These are phyloP conservation scores for Capniomyces stellatus DNA, from an alignment of 371 early-diverging fungal genomes.

Conservation along the genomic window DNA sequence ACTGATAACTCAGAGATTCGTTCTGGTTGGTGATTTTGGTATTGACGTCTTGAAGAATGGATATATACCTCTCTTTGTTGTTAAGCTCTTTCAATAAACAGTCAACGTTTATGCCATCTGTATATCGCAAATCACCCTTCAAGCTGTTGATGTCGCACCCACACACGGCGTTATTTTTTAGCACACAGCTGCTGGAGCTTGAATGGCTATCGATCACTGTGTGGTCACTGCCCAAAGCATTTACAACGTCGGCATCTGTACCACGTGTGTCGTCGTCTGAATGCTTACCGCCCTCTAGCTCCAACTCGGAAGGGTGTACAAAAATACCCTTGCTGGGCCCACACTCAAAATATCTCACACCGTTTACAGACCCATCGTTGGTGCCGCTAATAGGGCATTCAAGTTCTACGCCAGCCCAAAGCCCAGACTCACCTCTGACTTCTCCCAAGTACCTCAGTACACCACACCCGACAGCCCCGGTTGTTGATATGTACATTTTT, in stretches of 20 bases:
- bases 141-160: neutral
- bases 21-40: too few species aligned
- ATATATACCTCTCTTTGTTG: too few species aligned
- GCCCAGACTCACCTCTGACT: slow-evolving; percentile 42
- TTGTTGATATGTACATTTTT: too few species aligned
- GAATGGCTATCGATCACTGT: neutral
- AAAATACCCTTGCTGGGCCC: slow-evolving; percentile 49
- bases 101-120: too few species aligned
- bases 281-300: neutral
- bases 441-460: slow-evolving; percentile 53
- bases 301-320: slow-evolving; percentile 39
- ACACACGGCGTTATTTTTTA: neutral
- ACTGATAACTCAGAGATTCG: too few species aligned
- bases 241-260: neutral
- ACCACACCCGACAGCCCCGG: too few species aligned
- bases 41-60: too few species aligned
- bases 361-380: slow-evolving; percentile 55
- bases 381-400: slow-evolving; percentile 51
- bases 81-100: too few species aligned
- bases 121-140: too few species aligned
- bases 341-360: slow-evolving; percentile 43
- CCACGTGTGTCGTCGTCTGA: neutral
- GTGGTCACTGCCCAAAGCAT: neutral
- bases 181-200: neutral
- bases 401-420: slow-evolving; percentile 66